Evolutionary conservation across 1,139 yeast species (phyloP), one percentile per base, ranked within the genome.

Genomic region (Arxiozyma slooffiae): DNA sequence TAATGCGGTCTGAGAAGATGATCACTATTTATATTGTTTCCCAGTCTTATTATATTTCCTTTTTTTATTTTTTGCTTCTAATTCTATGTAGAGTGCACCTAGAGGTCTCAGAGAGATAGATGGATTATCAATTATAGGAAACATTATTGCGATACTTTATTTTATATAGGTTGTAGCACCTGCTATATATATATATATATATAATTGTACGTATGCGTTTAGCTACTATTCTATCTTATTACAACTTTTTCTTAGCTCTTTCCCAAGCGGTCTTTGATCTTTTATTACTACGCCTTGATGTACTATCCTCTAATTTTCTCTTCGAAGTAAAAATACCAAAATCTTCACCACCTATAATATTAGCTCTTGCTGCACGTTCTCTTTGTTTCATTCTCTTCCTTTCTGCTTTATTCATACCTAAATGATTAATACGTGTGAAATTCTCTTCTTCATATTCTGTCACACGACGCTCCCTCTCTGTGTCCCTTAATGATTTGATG

Each of bases 341-440:
- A 69, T 92, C 96, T 71, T 92, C 97, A 60, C 98, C 98, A 58
- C 87, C 90, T 70, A 90, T 88, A 47, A 79, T 78, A 64, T 83
- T 80, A 51, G 82, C 82, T 58, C 79, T 77, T 58, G 85, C 80
- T 58, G 67, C 67, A 50, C 71, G 66, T 48, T 75, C 75, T 46
- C 74, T 75, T 53, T 68, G 70, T 59, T 75, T 78, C 53, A 74
- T 72, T 64, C 82, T 85, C 56, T 78, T 79, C 58, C 73, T 73
- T 58, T 76, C 78, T 17, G 74, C 69, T 69, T 87, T 85, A 67
- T 85, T 85, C n/a, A 85, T 78, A 57, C 77, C 77, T 2, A 80
- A 74, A 26, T 72, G 69, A 26, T 72, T 70, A 60, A 94, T 76
- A 71, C 99, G 82, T 2, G 87, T 81, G 72, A 89, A 92, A 65